A percentile compares a stretch with the other conserved stretches of the same genome.
phyloP scores from a whole-genome alignment of 768 basidiomycete genomes.

The Termitomyces sp. region DNA sequence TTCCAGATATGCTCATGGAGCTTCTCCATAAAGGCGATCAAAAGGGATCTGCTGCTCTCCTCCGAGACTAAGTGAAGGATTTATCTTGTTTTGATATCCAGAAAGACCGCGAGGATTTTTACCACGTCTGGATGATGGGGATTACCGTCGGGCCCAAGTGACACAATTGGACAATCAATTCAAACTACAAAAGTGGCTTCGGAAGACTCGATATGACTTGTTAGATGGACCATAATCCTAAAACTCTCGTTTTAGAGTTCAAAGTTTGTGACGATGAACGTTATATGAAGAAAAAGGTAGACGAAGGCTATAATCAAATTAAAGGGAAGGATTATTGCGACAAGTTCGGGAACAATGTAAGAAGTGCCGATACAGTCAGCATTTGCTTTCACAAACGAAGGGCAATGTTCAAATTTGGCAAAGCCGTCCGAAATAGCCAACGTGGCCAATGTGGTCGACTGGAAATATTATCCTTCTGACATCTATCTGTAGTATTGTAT shows the following conservation, averaged over 20 bases:
- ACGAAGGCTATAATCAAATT: background rate
- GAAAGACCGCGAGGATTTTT: too few species aligned
- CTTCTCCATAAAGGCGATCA: background rate
- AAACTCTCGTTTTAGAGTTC: background rate
- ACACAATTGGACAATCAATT: background rate
- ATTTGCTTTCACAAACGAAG: background rate
- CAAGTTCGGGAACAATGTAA: background rate
- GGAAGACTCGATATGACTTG: background rate
- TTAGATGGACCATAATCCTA: background rate
- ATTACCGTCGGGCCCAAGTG: too few species aligned
- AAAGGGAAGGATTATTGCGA: background rate
- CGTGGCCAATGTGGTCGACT: too few species aligned
- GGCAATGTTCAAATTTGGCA: background rate
- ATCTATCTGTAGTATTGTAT: too few species aligned
- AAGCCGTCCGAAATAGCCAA: background rate
- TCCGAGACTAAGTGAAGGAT: background rate
- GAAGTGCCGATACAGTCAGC: background rate
- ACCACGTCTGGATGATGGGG: too few species aligned
- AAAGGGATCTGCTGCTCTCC: background rate
- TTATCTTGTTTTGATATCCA: too few species aligned
- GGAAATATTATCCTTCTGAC: too few species aligned
- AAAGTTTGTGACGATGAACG: background rate
- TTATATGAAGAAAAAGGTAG: background rate
- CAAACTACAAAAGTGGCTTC: background rate
- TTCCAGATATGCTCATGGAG: background rate